These are phyloP conservation scores for Chlamydomonas eustigma DNA, from an alignment of 139 green algal species.

Conservation along the genomic window DNA sequence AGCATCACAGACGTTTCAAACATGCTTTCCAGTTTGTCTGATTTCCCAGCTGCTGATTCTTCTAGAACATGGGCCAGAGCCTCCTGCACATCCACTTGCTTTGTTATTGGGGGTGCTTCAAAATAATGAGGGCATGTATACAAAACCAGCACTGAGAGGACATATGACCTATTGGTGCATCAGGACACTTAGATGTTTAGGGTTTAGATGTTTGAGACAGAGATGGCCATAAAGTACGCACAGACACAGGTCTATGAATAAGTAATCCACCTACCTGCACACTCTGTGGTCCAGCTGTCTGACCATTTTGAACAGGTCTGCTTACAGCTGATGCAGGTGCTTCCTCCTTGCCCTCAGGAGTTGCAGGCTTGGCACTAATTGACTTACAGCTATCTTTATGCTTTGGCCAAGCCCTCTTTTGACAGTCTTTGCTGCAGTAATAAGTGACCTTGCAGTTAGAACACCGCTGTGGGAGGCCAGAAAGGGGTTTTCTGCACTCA, in stretches of 20 bases:
- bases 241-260: neutral
- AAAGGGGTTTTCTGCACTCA: constrained; percentile 21
- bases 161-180: too few relatives aligned
- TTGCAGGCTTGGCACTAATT: neutral
- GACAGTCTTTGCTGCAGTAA: constrained; percentile 25
- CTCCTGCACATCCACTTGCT: too few relatives aligned
- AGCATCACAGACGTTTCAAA: constrained; percentile 42
- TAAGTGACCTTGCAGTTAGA: constrained; percentile 25
- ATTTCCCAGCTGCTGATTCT: neutral
- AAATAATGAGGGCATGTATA: too few relatives aligned
- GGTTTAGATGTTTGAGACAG: too few relatives aligned
- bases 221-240: too few relatives aligned
- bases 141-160: too few relatives aligned
- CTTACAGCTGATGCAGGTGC: neutral
- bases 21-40: neutral
- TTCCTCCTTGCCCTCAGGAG: neutral
- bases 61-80: neutral
- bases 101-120: too few relatives aligned
- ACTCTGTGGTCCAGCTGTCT: neutral
- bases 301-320: too few relatives aligned
- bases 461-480: constrained; percentile 26
- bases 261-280: neutral
- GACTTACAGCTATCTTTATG: constrained; percentile 23
- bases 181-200: too few relatives aligned
- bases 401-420: constrained; percentile 30